phyloP scores from a whole-genome alignment of 768 basidiomycete species.

The Russula foetens region DNA sequence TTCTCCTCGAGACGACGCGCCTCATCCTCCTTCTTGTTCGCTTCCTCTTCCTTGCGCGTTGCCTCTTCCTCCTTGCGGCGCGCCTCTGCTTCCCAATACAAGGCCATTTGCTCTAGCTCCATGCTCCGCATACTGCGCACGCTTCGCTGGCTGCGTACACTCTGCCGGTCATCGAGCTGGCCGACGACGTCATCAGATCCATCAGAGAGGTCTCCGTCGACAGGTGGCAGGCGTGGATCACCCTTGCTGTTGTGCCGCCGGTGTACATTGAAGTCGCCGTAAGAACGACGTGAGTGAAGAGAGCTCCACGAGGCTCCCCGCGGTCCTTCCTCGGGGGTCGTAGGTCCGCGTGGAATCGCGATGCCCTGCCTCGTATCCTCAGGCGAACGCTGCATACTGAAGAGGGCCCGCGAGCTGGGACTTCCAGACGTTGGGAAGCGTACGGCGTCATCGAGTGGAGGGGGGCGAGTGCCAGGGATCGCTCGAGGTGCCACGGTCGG shows the following conservation, averaged over 20 bases:
- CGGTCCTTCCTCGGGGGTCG: conserved; percentile 11
- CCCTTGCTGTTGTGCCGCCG: conserved; percentile 13
- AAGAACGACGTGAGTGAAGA: conserved; percentile 18
- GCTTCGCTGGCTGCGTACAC: conserved; percentile 12
- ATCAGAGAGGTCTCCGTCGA: conserved; percentile 10
- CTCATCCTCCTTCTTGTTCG: conserved; percentile 21
- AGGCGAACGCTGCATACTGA: conserved; percentile 16
- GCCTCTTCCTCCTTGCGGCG: conserved; percentile 24
- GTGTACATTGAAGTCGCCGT: conserved; percentile 6
- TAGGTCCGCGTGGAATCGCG: conserved; percentile 14
- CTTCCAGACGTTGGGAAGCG: conserved; percentile 20
- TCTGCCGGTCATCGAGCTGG: conserved; percentile 14
- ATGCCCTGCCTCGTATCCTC: conserved; percentile 19
- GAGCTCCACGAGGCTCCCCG: conserved; percentile 12
- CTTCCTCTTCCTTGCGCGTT: conserved; percentile 26
- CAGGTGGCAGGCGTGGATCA: conserved; percentile 4
- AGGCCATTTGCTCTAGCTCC: conserved; percentile 20
- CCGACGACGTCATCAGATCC: conserved; percentile 15
- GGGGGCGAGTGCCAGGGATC: conserved; percentile 13
- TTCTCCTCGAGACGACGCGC: conserved; percentile 22
- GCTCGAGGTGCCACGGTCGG: conserved; percentile 3
- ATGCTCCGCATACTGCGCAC: conserved; percentile 14
- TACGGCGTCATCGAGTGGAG: conserved; percentile 4
- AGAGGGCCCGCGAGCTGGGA: conserved; percentile 12
- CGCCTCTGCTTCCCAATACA: conserved; percentile 18